phyloP scores from a whole-genome alignment of 1,284 basidiomycete species.

The Austroboletus niveus region DNA sequence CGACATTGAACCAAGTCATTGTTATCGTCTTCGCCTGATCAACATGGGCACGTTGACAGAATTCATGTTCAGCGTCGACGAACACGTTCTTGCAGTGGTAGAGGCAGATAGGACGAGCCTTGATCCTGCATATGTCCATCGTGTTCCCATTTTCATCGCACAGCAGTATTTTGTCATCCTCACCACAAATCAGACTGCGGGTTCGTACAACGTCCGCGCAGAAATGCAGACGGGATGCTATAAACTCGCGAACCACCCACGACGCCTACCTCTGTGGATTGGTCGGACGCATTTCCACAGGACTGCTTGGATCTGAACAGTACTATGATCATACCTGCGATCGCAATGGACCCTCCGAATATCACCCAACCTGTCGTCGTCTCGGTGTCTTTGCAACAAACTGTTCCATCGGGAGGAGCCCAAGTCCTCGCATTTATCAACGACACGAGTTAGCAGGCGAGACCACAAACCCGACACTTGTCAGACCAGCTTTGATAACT shows the following conservation, averaged over 20 bases:
- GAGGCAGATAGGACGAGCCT: conserved; percentile 33
- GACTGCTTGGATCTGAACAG: conserved; percentile 28
- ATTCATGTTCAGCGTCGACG: conserved; percentile 32
- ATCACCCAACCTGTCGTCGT: conserved; percentile 19
- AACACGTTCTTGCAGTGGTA: conserved; percentile 28
- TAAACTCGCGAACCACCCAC: conserved; percentile 28
- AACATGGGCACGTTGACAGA: conserved; percentile 32
- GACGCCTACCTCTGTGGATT: conserved; percentile 25
- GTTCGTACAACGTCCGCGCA: conserved; percentile 33
- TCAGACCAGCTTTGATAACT: conserved; percentile 28
- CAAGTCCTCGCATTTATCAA: conserved; percentile 29
- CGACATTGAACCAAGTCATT: too few relatives aligned
- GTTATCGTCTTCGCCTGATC: too few relatives aligned
- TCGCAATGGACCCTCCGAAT: conserved; percentile 30
- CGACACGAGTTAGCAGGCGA: conserved; percentile 28
- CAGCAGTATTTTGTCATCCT: conserved; percentile 34
- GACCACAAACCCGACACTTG: conserved; percentile 26
- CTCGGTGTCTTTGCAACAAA: conserved; percentile 32
- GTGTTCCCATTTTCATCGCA: conserved; percentile 30
- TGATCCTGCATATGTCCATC: conserved; percentile 27
- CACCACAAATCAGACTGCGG: conserved; percentile 31
- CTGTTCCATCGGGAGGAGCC: conserved; percentile 26
- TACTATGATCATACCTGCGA: conserved; percentile 29
- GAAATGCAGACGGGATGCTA: conserved; percentile 32
- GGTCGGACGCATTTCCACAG: conserved; percentile 25